Conservation (phyloP, 2,329 filamentous ascomycete species). For the Aspergillus japonicus region DNA sequence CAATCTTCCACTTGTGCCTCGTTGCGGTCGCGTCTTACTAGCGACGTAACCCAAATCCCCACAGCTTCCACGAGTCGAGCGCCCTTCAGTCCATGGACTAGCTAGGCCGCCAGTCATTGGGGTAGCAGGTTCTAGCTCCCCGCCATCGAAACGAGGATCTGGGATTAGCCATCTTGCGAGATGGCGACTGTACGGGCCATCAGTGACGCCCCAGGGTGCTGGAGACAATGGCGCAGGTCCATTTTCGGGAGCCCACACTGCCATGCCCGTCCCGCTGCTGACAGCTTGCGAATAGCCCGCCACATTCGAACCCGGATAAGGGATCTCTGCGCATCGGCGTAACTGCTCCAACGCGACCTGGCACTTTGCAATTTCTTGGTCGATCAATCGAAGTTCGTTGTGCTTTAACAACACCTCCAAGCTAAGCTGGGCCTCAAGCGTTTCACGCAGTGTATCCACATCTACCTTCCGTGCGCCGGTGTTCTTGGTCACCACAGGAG, state of each 20-base stretch:
- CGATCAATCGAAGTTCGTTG: conserved; percentile 87
- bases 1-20: conserved; percentile 62
- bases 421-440: conserved; percentile 82
- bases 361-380: conserved; percentile 94
- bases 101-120: conserved; percentile 29
- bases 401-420: conserved; percentile 93
- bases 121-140: conserved; percentile 34
- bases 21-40: conserved; percentile 58
- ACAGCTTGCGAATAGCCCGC: conserved; percentile 62
- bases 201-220: conserved; percentile 83
- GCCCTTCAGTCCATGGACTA: conserved; percentile 58
- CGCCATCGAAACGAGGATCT: conserved; percentile 79
- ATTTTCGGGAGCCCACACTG: conserved; percentile 61
- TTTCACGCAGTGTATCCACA: conserved; percentile 60
- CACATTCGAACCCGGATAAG: conserved; percentile 72
- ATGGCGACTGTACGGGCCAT: conserved; percentile 91
- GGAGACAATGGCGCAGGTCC: conserved; percentile 72
- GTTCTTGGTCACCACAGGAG: conserved; percentile 18
- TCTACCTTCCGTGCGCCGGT: conserved; percentile 28
- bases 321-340: conserved; percentile 86
- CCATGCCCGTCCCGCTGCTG: conserved; percentile 70
- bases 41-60: conserved; percentile 52
- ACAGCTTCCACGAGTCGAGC: conserved; percentile 75
- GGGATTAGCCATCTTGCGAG: conserved; percentile 94
- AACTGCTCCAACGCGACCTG: conserved; percentile 91